These are phyloP conservation scores for Tetrapisispora namnaoensis DNA, from an alignment of 805 yeast species.

Conservation along the genomic window DNA sequence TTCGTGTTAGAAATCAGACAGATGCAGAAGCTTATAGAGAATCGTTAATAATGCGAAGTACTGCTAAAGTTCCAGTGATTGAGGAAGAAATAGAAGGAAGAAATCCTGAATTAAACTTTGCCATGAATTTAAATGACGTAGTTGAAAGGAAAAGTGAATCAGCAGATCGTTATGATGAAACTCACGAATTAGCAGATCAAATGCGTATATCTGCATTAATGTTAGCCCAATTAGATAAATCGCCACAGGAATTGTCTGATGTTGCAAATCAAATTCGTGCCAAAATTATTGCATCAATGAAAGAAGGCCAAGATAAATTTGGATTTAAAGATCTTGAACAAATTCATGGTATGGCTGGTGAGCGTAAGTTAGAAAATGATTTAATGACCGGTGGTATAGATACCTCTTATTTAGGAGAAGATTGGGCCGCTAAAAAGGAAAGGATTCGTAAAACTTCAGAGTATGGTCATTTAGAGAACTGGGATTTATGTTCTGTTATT, in stretches of 20 bases:
- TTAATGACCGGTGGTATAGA: slow-evolving; percentile 71
- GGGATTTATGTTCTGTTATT: slow-evolving; percentile 94
- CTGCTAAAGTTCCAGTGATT: slow-evolving; percentile 34
- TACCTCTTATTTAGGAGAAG: slow-evolving; percentile 72
- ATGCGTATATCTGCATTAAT: slow-evolving; percentile 95
- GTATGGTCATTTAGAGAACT: slow-evolving; percentile 77
- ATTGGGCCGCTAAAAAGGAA: slow-evolving; percentile 76
- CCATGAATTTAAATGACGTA: slow-evolving; percentile 26
- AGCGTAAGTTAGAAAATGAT: slow-evolving; percentile 85
- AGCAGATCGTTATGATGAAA: slow-evolving; percentile 10
- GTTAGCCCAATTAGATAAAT: slow-evolving; percentile 78
- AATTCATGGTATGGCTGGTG: slow-evolving; percentile 69
- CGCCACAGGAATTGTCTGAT: slow-evolving; percentile 36
- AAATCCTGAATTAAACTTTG: slow-evolving; percentile 32
- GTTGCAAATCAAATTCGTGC: slow-evolving; percentile 61
- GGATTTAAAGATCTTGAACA: slow-evolving; percentile 42
- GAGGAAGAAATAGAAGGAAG: slow-evolving; percentile 28
- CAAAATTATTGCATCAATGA: slow-evolving; percentile 63
- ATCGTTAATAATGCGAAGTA: slow-evolving; percentile 32
- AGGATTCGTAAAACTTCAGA: slow-evolving; percentile 70
- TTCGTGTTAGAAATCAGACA: slow-evolving; percentile 40
- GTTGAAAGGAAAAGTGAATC: slow-evolving; percentile 10
- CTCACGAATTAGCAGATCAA: slow-evolving; percentile 68
- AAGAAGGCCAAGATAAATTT: slow-evolving; percentile 59
- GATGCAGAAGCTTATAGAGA: slow-evolving; percentile 37